Evolutionary conservation across 192 early-diverging fungal species (phyloP).

Genomic region (Spinellus fusiger): DNA sequence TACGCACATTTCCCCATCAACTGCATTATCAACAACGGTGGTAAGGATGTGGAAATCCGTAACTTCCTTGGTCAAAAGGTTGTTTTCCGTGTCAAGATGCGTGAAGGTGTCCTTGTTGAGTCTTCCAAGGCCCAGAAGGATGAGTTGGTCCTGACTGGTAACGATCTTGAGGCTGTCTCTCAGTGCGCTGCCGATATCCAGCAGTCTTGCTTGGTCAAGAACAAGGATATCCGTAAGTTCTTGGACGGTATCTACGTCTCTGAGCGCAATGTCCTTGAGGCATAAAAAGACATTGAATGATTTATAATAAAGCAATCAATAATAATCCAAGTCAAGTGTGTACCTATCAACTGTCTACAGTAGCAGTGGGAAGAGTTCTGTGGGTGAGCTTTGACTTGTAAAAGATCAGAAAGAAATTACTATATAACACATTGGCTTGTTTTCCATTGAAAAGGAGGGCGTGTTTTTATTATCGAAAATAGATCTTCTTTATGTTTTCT

Average conservation of each 20-base stretch:
- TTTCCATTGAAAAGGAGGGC: too few species aligned
- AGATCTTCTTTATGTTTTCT: too few species aligned
- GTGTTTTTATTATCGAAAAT: too few species aligned
- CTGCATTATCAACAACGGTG: conserved; percentile 75
- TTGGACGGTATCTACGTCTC: conserved; percentile 45
- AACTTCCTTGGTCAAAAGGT: conserved; percentile 99
- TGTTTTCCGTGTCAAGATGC: conserved; percentile 78
- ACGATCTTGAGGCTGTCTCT: conserved; percentile 92
- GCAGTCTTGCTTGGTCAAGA: conserved; percentile 87
- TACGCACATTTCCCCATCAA: conserved; percentile 99
- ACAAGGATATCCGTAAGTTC: conserved; percentile 99
- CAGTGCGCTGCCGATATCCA: conserved; percentile 96
- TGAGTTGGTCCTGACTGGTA: conserved; percentile 88
- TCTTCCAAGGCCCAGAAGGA: conserved; percentile 87
- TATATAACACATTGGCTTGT: too few species aligned
- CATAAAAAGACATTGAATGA: neutral
- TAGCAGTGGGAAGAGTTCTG: too few species aligned
- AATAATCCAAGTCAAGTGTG: too few species aligned
- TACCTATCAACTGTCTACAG: too few species aligned
- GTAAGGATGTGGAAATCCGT: conserved; percentile 86
- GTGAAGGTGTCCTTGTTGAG: conserved; percentile 75
- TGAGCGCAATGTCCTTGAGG: conserved; percentile 36
- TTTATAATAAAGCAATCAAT: too few species aligned
- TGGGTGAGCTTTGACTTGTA: too few species aligned
- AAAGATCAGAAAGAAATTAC: too few species aligned